Percentiles rank a stretch among this genome's conserved stretches.
Evolutionary conservation across 2,329 filamentous ascomycete genomes (phyloP).

Genomic region (Dothidotthia symphoricarpi): DNA sequence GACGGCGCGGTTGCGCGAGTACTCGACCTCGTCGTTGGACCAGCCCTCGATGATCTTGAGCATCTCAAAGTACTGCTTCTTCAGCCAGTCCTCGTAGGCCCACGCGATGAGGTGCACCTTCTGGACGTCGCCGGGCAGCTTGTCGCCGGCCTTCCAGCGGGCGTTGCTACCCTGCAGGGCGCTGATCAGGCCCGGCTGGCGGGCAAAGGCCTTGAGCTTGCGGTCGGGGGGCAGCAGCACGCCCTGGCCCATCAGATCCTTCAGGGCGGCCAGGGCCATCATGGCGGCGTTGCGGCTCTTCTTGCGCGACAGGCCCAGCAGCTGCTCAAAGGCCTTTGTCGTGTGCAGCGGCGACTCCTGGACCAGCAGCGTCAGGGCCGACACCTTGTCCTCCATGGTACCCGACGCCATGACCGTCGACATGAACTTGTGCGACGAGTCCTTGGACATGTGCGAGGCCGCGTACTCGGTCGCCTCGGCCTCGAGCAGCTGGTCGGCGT

Average conservation of each 20-base stretch:
- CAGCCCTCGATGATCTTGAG: constrained; percentile 87
- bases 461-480: constrained; percentile 74
- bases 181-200: constrained; percentile 73
- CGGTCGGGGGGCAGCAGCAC: constrained; percentile 79
- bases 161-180: constrained; percentile 63
- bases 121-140: constrained; percentile 70
- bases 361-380: constrained; percentile 86
- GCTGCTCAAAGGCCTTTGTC: constrained; percentile 79
- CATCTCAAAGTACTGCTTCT: constrained; percentile 88
- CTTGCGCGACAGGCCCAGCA: constrained; percentile 83
- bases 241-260: constrained; percentile 90
- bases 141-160: constrained; percentile 67
- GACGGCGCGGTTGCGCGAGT: constrained; percentile 80
- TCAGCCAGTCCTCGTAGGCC: constrained; percentile 94
- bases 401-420: constrained; percentile 95
- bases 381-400: constrained; percentile 95
- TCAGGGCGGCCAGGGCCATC: constrained; percentile 85
- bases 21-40: constrained; percentile 94
- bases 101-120: constrained; percentile 79
- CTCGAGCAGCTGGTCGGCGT: constrained; percentile 73
- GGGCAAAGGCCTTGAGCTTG: constrained; percentile 74
- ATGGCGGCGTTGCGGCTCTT: constrained; percentile 91
- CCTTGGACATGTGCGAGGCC: constrained; percentile 67
- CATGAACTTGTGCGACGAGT: constrained; percentile 92
- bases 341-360: constrained; percentile 97